phyloP scores from a whole-genome alignment of 306 rosid genomes.

The Gynostemma pentaphyllum region DNA sequence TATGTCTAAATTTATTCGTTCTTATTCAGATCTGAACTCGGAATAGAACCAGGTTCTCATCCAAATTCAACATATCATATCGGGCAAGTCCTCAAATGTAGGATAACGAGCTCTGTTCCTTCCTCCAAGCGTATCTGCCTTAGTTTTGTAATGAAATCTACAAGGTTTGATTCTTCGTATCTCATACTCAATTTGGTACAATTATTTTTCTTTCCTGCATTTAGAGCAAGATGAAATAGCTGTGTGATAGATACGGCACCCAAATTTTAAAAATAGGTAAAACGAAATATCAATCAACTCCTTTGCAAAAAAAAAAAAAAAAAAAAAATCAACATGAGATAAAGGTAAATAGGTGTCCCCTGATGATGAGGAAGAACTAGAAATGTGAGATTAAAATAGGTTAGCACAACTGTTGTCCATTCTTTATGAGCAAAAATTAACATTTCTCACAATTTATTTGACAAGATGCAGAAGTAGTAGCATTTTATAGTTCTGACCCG shows the following conservation, averaged over 20 bases:
- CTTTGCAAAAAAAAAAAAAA: too few species aligned
- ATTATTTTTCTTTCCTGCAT: background rate
- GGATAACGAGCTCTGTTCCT: slow-evolving; percentile 47
- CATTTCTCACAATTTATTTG: background rate
- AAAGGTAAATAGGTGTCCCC: background rate
- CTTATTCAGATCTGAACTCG: slow-evolving; percentile 76
- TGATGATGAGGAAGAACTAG: background rate
- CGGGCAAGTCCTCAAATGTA: slow-evolving; percentile 89
- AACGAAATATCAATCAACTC: too few species aligned
- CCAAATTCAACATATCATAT: slow-evolving; percentile 61
- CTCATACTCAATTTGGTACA: background rate
- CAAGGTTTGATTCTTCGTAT: slow-evolving; percentile 41
- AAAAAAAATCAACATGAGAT: background rate
- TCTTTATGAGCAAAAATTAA: background rate
- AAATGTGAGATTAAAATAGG: background rate
- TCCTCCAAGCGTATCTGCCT: slow-evolving; percentile 75
- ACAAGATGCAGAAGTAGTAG: background rate
- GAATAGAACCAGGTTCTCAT: slow-evolving; percentile 68
- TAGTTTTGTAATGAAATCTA: slow-evolving; percentile 69
- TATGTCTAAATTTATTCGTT: slow-evolving; percentile 10
- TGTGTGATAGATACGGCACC: background rate
- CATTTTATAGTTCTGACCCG: background rate
- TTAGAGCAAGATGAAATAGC: background rate
- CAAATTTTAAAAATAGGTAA: background rate
- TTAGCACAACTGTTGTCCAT: background rate